Evolutionary conservation across 768 basidiomycete genomes (phyloP).

Genomic region (Boletus subcaerulescens): DNA sequence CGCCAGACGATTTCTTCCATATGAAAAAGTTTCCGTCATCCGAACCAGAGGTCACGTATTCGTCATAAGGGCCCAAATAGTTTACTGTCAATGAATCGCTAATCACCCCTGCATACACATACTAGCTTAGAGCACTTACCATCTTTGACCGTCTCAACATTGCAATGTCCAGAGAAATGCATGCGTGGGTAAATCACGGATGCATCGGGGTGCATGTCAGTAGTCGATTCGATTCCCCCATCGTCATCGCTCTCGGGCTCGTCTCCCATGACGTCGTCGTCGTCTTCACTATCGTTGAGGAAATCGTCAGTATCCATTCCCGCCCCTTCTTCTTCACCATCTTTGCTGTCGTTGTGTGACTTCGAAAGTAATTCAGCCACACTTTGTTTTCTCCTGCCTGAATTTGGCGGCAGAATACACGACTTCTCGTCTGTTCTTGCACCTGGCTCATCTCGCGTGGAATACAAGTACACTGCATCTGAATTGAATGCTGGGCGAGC

Average conservation of each 20-base stretch:
- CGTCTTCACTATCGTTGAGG: slow-evolving; percentile 28
- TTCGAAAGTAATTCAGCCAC: background rate
- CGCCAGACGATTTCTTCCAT: slow-evolving; percentile 70
- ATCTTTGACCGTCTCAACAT: slow-evolving; percentile 84
- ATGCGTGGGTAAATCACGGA: slow-evolving; percentile 61
- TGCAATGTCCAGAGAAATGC: slow-evolving; percentile 68
- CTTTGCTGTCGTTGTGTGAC: background rate
- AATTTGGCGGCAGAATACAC: slow-evolving; percentile 31
- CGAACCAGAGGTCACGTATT: slow-evolving; percentile 78
- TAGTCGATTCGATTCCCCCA: slow-evolving; percentile 19
- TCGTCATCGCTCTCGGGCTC: slow-evolving; percentile 34
- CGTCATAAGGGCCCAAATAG: slow-evolving; percentile 75
- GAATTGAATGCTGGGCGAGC: slow-evolving; percentile 59
- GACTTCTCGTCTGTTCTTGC: slow-evolving; percentile 18
- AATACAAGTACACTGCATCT: slow-evolving; percentile 72
- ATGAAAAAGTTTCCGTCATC: slow-evolving; percentile 89
- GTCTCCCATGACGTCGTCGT: slow-evolving; percentile 24
- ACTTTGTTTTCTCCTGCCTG: background rate
- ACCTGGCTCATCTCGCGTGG: slow-evolving; percentile 61
- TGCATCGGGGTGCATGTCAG: slow-evolving; percentile 33
- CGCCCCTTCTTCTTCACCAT: slow-evolving; percentile 16
- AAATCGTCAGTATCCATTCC: slow-evolving; percentile 30
- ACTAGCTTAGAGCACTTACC: slow-evolving; percentile 43
- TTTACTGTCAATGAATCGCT: slow-evolving; percentile 53
- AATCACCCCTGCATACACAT: background rate